Percentiles rank a stretch among this genome's conserved stretches.
Conservation (phyloP, 2,329 filamentous ascomycete genomes). For the Chaetoscypha palmicola region DNA sequence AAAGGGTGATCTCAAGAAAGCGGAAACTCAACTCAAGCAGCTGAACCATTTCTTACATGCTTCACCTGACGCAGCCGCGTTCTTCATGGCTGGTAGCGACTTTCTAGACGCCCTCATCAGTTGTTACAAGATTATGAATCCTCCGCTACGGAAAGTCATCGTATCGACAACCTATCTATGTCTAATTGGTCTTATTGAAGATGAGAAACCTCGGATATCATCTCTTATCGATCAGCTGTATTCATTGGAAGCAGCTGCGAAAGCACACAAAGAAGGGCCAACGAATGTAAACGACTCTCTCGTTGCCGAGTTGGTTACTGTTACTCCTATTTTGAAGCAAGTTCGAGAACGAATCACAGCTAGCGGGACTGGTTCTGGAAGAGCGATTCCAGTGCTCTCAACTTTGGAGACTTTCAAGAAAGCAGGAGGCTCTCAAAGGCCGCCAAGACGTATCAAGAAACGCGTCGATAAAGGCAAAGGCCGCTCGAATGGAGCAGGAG, state of each 20-base stretch:
- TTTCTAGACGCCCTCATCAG: conserved; percentile 70
- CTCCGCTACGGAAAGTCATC: conserved; percentile 57
- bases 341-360: conserved; percentile 48
- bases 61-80: conserved; percentile 48
- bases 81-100: conserved; percentile 79
- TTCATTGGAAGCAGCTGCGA: conserved; percentile 64
- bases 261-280: conserved; percentile 51
- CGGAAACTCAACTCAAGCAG: conserved; percentile 48
- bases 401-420: conserved; percentile 55
- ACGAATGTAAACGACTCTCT: conserved; percentile 60
- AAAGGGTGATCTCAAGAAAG: conserved; percentile 45
- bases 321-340: conserved; percentile 65
- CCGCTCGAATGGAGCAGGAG: conserved; percentile 31
- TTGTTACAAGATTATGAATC: conserved; percentile 59
- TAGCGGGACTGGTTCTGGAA: conserved; percentile 43
- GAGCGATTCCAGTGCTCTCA: conserved; percentile 53
- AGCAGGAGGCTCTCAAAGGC: conserved; percentile 43
- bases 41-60: conserved; percentile 58
- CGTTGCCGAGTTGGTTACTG: conserved; percentile 74
- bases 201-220: conserved; percentile 61
- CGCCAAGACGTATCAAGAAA: conserved; percentile 44
- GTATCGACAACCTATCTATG: conserved; percentile 70
- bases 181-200: conserved; percentile 62
- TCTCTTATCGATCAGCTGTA: conserved; percentile 79
- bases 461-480: conserved; percentile 63